Evolutionary conservation across 192 early-diverging fungal genomes (phyloP), one percentile per base, ranked within the genome.

Genomic region (Irineochytrium annulatum): DNA sequence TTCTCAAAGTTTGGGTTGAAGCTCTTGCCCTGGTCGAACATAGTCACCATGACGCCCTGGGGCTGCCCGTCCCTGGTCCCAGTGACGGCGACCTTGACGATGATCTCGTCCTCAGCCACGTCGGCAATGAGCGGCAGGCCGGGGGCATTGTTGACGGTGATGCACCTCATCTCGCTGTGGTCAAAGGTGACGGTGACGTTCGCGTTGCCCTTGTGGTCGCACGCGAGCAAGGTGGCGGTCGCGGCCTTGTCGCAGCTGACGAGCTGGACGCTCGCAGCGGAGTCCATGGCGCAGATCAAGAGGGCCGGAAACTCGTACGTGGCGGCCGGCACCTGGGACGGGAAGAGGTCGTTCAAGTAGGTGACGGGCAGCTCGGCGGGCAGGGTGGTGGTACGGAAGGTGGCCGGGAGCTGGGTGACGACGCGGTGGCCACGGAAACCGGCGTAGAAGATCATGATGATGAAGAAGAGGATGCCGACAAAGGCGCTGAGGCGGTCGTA

Each of bases 301-400:
- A 78, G 33, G 27, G 72, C 72, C n/a, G 76, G 76, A 49, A 72
- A 78, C 58, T 78, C 76, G 57, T 69, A 78, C 16, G 70, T 64
- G 27, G 76, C 56, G 8, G 44, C 24, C 2, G 76, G 76, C 3
- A 74, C 49, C n/a, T 65, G 28, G 51, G 46, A 45, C 24, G 71
- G 71, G 57, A 78, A 78, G 16, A 78, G 29, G 33, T 69, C 58
- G 30, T 69, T 57, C 52, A 75, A 56, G 54, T 62, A 60, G 2
- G 70, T 69, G 57, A 57, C 30, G 30, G 69, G 59, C 28, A 78
- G 43, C 43, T 35, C 46, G 6, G 66, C 67, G 43, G 76, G 76
- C 3, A 51, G 17, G 49, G 65, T 34, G 0, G 72, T 72, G 16
- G 76, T 75, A 29, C 69, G 60, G 60, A 54, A 78, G 3, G 76